Conservation (phyloP, 2,329 filamentous ascomycete genomes). For the Aspergillus quadrilineatus region DNA sequence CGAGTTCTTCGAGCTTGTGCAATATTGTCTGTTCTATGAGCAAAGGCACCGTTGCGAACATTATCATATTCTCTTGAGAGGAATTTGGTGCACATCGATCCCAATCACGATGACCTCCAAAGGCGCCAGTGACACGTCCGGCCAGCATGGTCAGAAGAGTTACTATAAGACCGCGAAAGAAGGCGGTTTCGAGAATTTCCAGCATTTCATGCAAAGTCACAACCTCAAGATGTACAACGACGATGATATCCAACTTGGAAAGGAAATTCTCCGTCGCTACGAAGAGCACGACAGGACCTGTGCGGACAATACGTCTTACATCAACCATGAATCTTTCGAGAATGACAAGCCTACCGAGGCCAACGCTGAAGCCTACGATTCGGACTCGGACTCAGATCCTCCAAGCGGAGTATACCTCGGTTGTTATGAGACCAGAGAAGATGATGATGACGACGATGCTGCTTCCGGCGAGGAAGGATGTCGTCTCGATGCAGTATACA, state of each 20-base stretch:
- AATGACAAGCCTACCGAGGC: background rate
- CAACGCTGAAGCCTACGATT: background rate
- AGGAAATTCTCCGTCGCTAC: constrained; percentile 5
- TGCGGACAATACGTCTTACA: background rate
- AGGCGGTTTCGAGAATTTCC: constrained; percentile 5
- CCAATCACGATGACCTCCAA: constrained; percentile 3
- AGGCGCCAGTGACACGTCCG: background rate
- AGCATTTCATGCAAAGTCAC: constrained; percentile 12
- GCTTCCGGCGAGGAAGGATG: background rate
- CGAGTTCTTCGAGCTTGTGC: no score
- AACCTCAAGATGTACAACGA: constrained; percentile 1
- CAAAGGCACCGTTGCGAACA: background rate
- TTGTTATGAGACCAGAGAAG: background rate
- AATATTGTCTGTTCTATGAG: background rate
- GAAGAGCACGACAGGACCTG: background rate
- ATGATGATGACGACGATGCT: background rate
- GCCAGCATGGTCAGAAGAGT: constrained; percentile 7
- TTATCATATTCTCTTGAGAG: no score
- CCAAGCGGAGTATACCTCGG: background rate
- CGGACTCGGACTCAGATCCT: background rate
- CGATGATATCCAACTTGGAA: constrained; percentile 6
- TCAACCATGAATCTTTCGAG: background rate
- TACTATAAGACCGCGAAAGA: constrained; percentile 7
- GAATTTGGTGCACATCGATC: no score
- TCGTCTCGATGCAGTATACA: background rate